Conservation (phyloP, 805 yeast species). For the Metschnikowia rubicola region DNA sequence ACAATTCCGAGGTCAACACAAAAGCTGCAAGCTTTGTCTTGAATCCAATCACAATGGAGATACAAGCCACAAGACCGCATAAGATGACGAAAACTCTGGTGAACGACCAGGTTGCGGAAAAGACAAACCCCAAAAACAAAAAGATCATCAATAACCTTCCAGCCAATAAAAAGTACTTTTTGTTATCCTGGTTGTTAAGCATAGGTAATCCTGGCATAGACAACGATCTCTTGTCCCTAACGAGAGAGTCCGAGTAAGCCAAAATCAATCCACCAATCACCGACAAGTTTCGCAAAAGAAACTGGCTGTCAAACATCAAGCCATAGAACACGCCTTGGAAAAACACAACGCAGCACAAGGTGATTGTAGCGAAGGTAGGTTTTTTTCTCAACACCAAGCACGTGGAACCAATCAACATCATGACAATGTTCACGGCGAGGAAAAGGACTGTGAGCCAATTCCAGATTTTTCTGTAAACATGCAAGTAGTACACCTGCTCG, state of each 20-base stretch:
- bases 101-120: constrained; percentile 70
- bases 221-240: constrained; percentile 64
- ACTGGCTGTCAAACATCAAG: constrained; percentile 71
- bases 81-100: constrained; percentile 61
- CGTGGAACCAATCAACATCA: constrained; percentile 73
- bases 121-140: constrained; percentile 79
- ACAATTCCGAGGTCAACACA: constrained; percentile 61
- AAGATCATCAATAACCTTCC: constrained; percentile 85
- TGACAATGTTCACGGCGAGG: constrained; percentile 55
- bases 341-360: constrained; percentile 66
- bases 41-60: constrained; percentile 84
- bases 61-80: constrained; percentile 65
- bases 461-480: constrained; percentile 77
- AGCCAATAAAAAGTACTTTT: constrained; percentile 77
- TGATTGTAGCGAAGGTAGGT: constrained; percentile 65
- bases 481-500: constrained; percentile 82
- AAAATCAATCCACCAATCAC: constrained; percentile 90
- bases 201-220: constrained; percentile 74
- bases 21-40: constrained; percentile 87
- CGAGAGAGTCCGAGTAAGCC: constrained; percentile 82
- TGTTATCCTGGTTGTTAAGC: constrained; percentile 66
- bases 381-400: constrained; percentile 66
- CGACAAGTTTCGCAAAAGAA: constrained; percentile 81
- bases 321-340: constrained; percentile 89
- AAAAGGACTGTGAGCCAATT: constrained; percentile 73